A percentile compares a stretch with the other conserved stretches of the same genome.
Conservation (phyloP, 164 flowering plant species). For the Magnolia kwangsiensis region DNA sequence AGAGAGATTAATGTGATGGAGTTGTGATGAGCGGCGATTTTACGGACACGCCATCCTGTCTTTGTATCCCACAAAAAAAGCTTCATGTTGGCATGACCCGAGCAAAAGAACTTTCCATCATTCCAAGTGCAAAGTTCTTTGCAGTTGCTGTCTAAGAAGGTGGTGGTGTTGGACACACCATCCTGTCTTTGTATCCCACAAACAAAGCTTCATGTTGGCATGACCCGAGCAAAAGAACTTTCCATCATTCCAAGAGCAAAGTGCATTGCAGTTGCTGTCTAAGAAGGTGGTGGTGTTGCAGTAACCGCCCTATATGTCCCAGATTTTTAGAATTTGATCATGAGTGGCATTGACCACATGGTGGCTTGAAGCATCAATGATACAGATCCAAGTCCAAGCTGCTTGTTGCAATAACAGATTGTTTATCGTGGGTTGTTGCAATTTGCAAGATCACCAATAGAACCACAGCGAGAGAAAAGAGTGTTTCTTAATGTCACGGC, state of each 20-base stretch:
- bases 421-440: constrained; percentile 73
- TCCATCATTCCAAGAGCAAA: constrained; percentile 60
- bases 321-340: constrained; percentile 85
- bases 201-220: constrained; percentile 80
- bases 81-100: constrained; percentile 93
- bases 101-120: constrained; percentile 80
- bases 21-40: constrained; percentile 11
- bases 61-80: constrained; percentile 82
- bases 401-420: constrained; percentile 75
- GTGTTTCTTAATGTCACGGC: constrained; percentile 49
- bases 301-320: constrained; percentile 90
- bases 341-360: constrained; percentile 73
- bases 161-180: constrained; percentile 64
- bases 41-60: constrained; percentile 74
- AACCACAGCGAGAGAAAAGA: constrained; percentile 75
- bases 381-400: constrained; percentile 84
- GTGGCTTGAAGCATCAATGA: constrained; percentile 78
- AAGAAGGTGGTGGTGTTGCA: constrained; percentile 73
- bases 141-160: constrained; percentile 77
- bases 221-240: constrained; percentile 86
- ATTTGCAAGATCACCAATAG: constrained; percentile 66
- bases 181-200: constrained; percentile 83
- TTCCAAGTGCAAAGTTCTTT: constrained; percentile 54
- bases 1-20: too few species aligned
- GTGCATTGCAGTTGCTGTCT: constrained; percentile 81